Evolutionary conservation across 2,329 filamentous ascomycete species (phyloP).

Genomic region (Fusarium goolgardi): DNA sequence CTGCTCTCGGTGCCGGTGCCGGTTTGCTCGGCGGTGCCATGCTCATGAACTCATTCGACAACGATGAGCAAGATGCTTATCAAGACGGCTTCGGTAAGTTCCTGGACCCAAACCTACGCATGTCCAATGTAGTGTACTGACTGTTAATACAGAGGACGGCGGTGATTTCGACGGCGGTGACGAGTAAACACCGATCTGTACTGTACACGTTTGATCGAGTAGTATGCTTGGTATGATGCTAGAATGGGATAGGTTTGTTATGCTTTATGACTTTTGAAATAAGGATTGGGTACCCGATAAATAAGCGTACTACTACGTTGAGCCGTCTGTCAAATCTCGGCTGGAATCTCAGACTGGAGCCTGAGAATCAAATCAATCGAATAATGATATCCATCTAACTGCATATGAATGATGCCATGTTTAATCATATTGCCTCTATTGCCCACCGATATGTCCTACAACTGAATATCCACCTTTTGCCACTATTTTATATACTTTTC

Average conservation of each 20-base stretch:
- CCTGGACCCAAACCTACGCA: neutral
- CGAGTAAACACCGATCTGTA: conserved; percentile 15
- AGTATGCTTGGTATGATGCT: neutral
- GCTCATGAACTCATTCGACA: conserved; percentile 74
- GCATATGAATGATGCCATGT: conserved; percentile 11
- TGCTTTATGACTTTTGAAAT: conserved; percentile 19
- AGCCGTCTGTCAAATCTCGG: neutral
- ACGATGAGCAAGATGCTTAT: conserved; percentile 70
- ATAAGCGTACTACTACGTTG: neutral
- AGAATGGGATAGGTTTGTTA: conserved; percentile 2
- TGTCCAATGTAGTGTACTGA: conserved; percentile 26
- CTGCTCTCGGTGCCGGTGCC: conserved; percentile 82
- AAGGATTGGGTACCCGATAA: conserved; percentile 16
- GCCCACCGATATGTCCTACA: neutral
- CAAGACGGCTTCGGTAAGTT: conserved; percentile 57
- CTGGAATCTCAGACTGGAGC: neutral
- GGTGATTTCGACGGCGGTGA: conserved; percentile 47
- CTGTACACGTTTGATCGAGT: neutral
- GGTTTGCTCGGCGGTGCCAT: conserved; percentile 83
- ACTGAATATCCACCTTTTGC: neutral
- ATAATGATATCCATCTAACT: conserved; percentile 7
- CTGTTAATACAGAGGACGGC: conserved; percentile 47
- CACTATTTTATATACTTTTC: neutral
- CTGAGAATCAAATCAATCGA: neutral
- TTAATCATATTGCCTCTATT: conserved; percentile 12